Evolutionary conservation across 257 asterid species (phyloP).

Genomic region (Plectranthus barbatus): DNA sequence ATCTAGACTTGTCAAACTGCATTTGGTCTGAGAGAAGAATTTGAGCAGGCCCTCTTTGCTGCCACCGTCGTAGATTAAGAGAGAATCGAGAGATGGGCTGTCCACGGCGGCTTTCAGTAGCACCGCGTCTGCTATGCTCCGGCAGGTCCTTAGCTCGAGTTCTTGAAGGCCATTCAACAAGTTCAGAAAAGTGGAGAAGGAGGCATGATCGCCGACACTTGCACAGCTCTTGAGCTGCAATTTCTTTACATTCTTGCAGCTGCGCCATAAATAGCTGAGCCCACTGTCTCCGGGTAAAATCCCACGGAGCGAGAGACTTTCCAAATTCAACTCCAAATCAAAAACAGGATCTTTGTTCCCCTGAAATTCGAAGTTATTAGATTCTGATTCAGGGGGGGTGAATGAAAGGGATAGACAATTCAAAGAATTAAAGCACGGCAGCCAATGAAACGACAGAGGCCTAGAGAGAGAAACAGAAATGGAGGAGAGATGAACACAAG

Average conservation of each 20-base stretch:
- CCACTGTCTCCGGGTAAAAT: constrained; percentile 39
- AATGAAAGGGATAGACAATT: constrained; percentile 40
- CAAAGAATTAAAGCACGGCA: constrained; percentile 28
- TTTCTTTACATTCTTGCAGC: constrained; percentile 43
- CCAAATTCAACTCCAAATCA: constrained; percentile 37
- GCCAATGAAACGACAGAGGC: constrained; percentile 51
- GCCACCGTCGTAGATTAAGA: constrained; percentile 72
- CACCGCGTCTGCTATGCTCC: constrained; percentile 48
- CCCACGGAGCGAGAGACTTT: constrained; percentile 47
- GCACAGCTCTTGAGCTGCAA: constrained; percentile 58
- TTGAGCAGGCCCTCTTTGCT: constrained; percentile 53
- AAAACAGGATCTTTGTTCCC: not conserved
- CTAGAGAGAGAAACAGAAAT: constrained; percentile 41
- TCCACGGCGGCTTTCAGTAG: constrained; percentile 34
- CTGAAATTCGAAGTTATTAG: not conserved
- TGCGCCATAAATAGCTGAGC: constrained; percentile 53
- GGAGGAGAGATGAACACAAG: constrained; percentile 45
- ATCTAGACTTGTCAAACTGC: constrained; percentile 40
- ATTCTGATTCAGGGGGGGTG: constrained; percentile 16
- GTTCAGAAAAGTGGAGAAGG: constrained; percentile 35
- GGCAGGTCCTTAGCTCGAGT: constrained; percentile 56
- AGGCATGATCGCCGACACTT: constrained; percentile 50
- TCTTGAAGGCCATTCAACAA: constrained; percentile 28
- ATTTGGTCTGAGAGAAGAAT: constrained; percentile 40
- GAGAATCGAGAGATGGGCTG: constrained; percentile 34